A percentile compares a stretch with the other conserved stretches of the same genome.
Conservation (phyloP, 2,329 filamentous ascomycete species). For the Arthrobotrys musiformis region DNA sequence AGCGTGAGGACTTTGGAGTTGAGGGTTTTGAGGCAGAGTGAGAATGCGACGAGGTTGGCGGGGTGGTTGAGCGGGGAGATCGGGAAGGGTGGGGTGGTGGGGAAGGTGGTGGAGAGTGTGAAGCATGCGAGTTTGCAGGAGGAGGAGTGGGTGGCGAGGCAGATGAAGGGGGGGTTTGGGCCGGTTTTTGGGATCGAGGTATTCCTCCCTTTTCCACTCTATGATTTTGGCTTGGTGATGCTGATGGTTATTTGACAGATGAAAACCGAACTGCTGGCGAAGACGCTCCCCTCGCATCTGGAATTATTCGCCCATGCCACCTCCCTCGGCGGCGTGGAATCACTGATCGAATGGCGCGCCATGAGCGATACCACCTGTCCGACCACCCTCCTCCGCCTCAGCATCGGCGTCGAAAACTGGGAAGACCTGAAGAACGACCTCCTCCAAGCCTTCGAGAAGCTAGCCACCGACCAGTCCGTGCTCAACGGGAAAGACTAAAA, state of each 20-base stretch:
- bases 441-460: slow-evolving; percentile 71
- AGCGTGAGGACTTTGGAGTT: slow-evolving; percentile 87
- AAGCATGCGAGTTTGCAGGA: slow-evolving; percentile 83
- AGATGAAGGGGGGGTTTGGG: slow-evolving; percentile 92
- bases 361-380: slow-evolving; percentile 84
- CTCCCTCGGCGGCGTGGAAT: slow-evolving; percentile 91
- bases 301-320: slow-evolving; percentile 92
- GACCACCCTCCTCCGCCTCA: slow-evolving; percentile 78
- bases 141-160: slow-evolving; percentile 78
- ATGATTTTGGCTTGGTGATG: neutral
- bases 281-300: slow-evolving; percentile 79
- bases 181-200: slow-evolving; percentile 84
- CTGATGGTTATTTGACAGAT: slow-evolving; percentile 7
- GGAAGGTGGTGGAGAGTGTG: slow-evolving; percentile 70
- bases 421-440: slow-evolving; percentile 85
- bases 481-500: slow-evolving; percentile 30
- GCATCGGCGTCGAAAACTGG: slow-evolving; percentile 85
- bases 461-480: slow-evolving; percentile 62
- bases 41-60: slow-evolving; percentile 76
- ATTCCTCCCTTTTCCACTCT: slow-evolving; percentile 59
- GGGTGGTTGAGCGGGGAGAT: slow-evolving; percentile 73
- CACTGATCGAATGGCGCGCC: slow-evolving; percentile 92
- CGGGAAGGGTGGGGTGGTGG: slow-evolving; percentile 64
- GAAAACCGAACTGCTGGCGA: slow-evolving; percentile 69
- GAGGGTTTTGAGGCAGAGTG: slow-evolving; percentile 79